phyloP scores from a whole-genome alignment of 352 stramenopile genomes.

The Phytophthora lateralis region DNA sequence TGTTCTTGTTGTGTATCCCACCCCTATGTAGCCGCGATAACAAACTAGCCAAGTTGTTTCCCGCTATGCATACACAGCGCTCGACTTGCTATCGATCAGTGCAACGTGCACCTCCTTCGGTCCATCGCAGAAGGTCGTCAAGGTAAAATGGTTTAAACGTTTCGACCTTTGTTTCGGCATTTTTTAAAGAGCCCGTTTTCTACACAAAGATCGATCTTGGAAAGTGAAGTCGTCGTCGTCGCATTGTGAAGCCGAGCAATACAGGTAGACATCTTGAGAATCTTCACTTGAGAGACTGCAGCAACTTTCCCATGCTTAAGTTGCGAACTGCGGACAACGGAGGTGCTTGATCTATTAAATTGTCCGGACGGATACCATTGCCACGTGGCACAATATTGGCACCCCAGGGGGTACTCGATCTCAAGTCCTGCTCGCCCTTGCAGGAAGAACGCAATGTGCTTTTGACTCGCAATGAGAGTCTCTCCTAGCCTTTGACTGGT shows the following conservation, averaged over 20 bases:
- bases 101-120: no score
- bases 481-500: neutral
- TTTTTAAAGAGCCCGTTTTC: neutral
- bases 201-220: conserved; percentile 13
- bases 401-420: neutral
- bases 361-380: no score
- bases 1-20: no score
- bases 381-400: neutral
- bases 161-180: neutral
- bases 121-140: no score
- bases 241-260: conserved; percentile 8
- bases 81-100: no score
- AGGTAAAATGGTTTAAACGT: no score
- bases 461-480: neutral
- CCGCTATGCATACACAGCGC: no score
- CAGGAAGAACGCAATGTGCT: neutral
- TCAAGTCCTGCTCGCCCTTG: neutral
- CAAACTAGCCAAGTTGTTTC: no score
- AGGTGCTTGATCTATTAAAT: no score
- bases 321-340: no score
- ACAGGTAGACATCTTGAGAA: conserved; percentile 10
- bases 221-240: conserved; percentile 19
- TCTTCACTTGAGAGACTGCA: neutral
- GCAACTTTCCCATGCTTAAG: no score
- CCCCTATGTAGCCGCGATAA: no score